These are phyloP conservation scores for Tricholomella constricta DNA, from an alignment of 768 basidiomycete genomes.

Conservation along the genomic window DNA sequence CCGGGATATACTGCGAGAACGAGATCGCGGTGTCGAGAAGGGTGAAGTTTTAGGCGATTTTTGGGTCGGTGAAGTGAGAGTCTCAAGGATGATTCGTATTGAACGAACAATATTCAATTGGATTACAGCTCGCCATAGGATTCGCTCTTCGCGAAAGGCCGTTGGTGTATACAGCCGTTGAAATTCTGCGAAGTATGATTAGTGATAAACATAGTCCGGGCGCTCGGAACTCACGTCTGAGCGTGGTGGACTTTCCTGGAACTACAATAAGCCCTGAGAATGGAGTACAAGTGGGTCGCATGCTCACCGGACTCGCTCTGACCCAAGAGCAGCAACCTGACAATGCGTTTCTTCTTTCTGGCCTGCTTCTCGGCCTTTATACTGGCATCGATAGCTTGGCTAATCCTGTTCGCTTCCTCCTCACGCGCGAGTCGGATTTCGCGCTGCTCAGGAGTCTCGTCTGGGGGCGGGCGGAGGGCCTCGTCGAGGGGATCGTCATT, in stretches of 20 bases:
- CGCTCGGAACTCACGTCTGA: slow-evolving; percentile 63
- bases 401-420: slow-evolving; percentile 66
- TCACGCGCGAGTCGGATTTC: slow-evolving; percentile 56
- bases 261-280: slow-evolving; percentile 6
- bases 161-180: slow-evolving; percentile 75
- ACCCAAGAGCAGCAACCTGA: slow-evolving; percentile 73
- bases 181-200: slow-evolving; percentile 52
- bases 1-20: slow-evolving; percentile 37
- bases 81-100: slow-evolving; percentile 70
- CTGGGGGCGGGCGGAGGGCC: slow-evolving; percentile 62
- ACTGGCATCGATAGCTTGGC: slow-evolving; percentile 71
- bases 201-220: slow-evolving; percentile 6
- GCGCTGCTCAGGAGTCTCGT: slow-evolving; percentile 65
- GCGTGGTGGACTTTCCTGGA: slow-evolving; percentile 77
- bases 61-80: slow-evolving; percentile 37
- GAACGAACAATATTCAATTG: slow-evolving; percentile 83
- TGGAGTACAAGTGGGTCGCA: background rate
- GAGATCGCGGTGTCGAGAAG: slow-evolving; percentile 36
- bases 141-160: slow-evolving; percentile 73
- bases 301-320: slow-evolving; percentile 80
- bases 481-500: slow-evolving; percentile 66
- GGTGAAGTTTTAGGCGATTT: slow-evolving; percentile 37
- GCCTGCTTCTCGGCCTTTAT: slow-evolving; percentile 68
- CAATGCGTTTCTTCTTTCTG: slow-evolving; percentile 66
- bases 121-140: slow-evolving; percentile 83